Evolutionary conservation across 78 protist genomes (phyloP), one percentile per base, ranked within the genome.

Genomic region (Speleostelium caveatum): DNA sequence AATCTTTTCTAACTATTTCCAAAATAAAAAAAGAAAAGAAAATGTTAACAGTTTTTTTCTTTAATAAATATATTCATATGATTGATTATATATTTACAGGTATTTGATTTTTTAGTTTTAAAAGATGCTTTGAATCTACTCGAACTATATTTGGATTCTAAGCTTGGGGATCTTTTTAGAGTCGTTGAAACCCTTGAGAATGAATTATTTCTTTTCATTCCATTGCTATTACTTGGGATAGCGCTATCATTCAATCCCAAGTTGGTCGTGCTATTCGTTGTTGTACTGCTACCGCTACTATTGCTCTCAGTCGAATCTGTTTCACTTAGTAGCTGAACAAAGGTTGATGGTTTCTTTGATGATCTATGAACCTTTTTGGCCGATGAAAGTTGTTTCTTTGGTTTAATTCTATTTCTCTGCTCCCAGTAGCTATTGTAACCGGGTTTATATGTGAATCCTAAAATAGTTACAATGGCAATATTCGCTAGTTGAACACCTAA

Each of bases 361-460:
- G 53, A 45, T 10, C 53, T 45, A 10, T 45, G 10, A 6, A 45
- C 6, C 10, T 45, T 45, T 45, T 14, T 58, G 24, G 6, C 7
- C 63, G 36, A 65, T 28, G 72, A 30, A 65, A 38, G 42, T 8
- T 16, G 8, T 71, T 19, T 6, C 53, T 67, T 67, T 38, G 49
- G 53, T 45, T 79, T 79, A 26, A 79, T 79, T 56, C 88, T 49
- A 55, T 79, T 65, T 45, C 58, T 79, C 55, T 79, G 77, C 51
- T 79, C 88, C 62, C 73, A 67, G 55, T 79, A 79, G 14, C 38
- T 51, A 24, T 67, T 65, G 7, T 79, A 79, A n/a, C 88, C 88
- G n/a, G 59, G 88, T 67, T 56, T 32, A 67, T 79, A 67, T 19
- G 67, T 67, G 8, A 79, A 28, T 21, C 88, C 78, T 41, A 79